Base-by-base conservation (phyloP, 2,329 filamentous ascomycete species). In the Colletotrichum cuscutae region DNA sequence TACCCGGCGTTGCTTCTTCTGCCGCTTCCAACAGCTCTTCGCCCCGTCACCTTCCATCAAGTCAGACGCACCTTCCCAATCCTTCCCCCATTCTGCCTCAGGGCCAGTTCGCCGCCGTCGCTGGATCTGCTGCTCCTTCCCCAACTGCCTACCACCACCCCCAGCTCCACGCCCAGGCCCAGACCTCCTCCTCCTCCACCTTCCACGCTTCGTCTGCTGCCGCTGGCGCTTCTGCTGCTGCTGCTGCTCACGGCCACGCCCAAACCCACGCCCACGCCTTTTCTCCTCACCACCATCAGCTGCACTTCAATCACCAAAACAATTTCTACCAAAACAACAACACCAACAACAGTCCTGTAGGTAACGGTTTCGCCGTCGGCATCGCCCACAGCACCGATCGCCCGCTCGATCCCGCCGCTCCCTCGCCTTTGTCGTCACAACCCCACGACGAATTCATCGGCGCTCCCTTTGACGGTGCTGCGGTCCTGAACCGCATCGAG, bases 221-320 rank as follows among this genome's bases (percentile, higher is more conserved):
- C 37, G 37, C 35, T 42, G 35, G 37, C 37, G 37, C 35, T 42
- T 12, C 35, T 42, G 42, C 19, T 46, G 42, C 24, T 24, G 24
- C 42, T 26, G 24, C 42, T 22, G 42, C 19, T 49, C 76, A 65
- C 52, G 62, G 26, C 59, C 65, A 77, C 94, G 1, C 93, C 75
- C 76, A 61, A 32, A 35, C n/a, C 65, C 63, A 77, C 94, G 1
- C 93, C 94, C 4, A 95, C 94, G 79, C 97, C 95, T 42, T 95
- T 95, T 1, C 92, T 93, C 2, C 86, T 98, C 30, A 91, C 88
- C 72, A 87, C 89, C 22, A 67, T 56, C 68, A 71, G 46, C 68
- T 67, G 63, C 59, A 60, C 68, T 67, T 71, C 54, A 66, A 37
- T 46, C 58, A 62, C 64, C 65, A 64, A 64, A 65, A 64, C 66